These are phyloP conservation scores for Emmonsiellopsis sp. DNA, from an alignment of 2,329 filamentous ascomycete species.

Conservation along the genomic window DNA sequence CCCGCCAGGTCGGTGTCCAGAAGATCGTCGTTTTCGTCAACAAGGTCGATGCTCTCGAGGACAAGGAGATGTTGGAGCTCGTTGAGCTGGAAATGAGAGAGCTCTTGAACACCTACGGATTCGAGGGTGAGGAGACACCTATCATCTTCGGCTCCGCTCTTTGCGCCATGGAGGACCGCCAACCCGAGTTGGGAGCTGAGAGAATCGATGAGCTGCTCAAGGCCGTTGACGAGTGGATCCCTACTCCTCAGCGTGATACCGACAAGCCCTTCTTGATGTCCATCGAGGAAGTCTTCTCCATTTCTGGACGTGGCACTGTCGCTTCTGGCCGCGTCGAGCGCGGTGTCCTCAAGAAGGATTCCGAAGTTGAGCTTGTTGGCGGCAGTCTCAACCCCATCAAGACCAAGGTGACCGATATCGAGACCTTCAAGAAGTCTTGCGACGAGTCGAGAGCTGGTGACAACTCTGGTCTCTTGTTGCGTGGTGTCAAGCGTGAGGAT, in stretches of 20 bases:
- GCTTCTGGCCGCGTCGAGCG: constrained; percentile 96
- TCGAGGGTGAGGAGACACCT: constrained; percentile 95
- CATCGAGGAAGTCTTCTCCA: constrained; percentile 86
- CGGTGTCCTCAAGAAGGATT: constrained; percentile 84
- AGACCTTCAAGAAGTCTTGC: constrained; percentile 99
- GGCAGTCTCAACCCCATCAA: constrained; percentile 76
- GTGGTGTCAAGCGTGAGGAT: constrained; percentile 93
- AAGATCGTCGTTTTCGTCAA: constrained; percentile 99
- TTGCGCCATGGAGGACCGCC: constrained; percentile 80
- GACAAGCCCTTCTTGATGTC: constrained; percentile 99
- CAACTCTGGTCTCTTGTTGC: constrained; percentile 94
- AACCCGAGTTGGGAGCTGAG: constrained; percentile 72
- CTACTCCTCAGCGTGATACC: constrained; percentile 83
- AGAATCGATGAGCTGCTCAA: constrained; percentile 89
- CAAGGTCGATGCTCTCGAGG: constrained; percentile 96
- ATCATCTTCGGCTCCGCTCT: constrained; percentile 96
- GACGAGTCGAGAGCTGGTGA: constrained; percentile 93
- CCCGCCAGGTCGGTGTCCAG: constrained; percentile 96
- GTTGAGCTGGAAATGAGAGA: constrained; percentile 99
- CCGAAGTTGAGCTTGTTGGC: constrained; percentile 89
- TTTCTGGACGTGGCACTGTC: constrained; percentile 89
- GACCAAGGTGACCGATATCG: constrained; percentile 99
- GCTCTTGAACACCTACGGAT: constrained; percentile 83
- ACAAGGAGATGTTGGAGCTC: constrained; percentile 98
- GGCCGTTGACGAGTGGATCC: constrained; percentile 92